A percentile compares a stretch with the other conserved stretches of the same genome.
phyloP scores from a whole-genome alignment of 805 yeast species.

The Isabelozyma heimii region DNA sequence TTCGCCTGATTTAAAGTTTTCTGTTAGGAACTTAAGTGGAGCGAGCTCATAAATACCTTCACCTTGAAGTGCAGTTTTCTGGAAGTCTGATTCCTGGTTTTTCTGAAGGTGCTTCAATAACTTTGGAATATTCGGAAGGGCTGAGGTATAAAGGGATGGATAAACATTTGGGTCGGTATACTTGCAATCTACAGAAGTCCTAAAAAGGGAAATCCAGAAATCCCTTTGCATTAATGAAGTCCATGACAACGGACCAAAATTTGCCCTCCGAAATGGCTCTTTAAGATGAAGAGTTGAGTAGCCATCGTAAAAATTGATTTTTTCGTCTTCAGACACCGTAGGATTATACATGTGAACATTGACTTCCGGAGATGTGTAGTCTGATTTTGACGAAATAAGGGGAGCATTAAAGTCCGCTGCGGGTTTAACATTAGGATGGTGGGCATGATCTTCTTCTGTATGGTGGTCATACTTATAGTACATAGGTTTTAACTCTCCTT shows the following conservation, averaged over 20 bases:
- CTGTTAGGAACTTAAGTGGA: neutral
- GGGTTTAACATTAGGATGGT: neutral
- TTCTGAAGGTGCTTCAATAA: neutral
- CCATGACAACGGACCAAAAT: slow-evolving; percentile 50
- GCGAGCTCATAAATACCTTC: neutral
- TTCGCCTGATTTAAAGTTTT: neutral
- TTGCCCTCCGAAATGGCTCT: slow-evolving; percentile 31
- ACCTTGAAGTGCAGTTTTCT: neutral
- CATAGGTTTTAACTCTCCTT: neutral
- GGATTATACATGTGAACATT: slow-evolving; percentile 1
- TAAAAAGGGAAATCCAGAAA: slow-evolving; percentile 13
- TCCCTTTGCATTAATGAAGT: slow-evolving; percentile 44
- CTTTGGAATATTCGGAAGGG: neutral
- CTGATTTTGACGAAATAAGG: neutral
- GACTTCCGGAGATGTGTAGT: neutral
- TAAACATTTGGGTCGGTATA: neutral
- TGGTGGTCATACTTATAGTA: neutral
- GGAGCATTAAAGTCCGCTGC: neutral
- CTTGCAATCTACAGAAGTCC: neutral
- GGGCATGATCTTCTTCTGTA: neutral
- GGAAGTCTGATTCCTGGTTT: neutral
- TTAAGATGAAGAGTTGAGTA: slow-evolving; percentile 39
- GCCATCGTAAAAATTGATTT: slow-evolving; percentile 36
- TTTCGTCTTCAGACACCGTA: slow-evolving; percentile 17
- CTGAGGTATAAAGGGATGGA: neutral